Base-by-base conservation (phyloP, 352 stramenopile species). In the Pythium folliculosum region DNA sequence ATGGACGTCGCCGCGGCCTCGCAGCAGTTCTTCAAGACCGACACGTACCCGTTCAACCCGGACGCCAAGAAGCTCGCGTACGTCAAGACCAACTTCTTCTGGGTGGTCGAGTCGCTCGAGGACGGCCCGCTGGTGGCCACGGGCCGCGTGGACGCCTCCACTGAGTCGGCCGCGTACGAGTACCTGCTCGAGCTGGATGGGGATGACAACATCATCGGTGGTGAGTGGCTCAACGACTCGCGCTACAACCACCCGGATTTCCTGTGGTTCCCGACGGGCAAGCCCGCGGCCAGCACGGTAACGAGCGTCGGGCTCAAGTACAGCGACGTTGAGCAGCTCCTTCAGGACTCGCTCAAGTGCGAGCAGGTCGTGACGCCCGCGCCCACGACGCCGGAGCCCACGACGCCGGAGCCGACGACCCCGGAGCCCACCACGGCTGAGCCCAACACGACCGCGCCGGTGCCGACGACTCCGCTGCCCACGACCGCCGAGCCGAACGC, bases 171-270 rank as follows among this genome's bases (percentile, higher is more conserved):
- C 17, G 73, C 75, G 13, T 51, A 61, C 38, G 5, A 23, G 40
- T 92, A 92, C 58, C 37, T 91, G 12, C 72, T 92, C 14, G 84
- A 92, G 70, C 81, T 82, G 40, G 77, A 93, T 63, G 73, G 72
- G n/a, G 65, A 67, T 6, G 77, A 82, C 50, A 73, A 86, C 57
- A 87, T 92, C 69, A 73, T 91, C 14, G 84, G 84, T 50, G 84
- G 84, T 5, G 84, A 92, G 65, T 92, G 84, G 84, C 32, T 92
- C 37, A 69, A 65, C 12, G 73, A 63, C 4, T 89, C 81, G 50
- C 84, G 76, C 47, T 63, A 56, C 10, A 77, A 82, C 54, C 84
- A 92, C 63, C 77, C 80, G 0, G 84, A 92, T 52, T 92, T 92
- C 58, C 52, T 91, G 2, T 92, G 84, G 84, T 78, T 92, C 40